Evolutionary conservation across 1,284 basidiomycete genomes (phyloP), one percentile per base, ranked within the genome.

Genomic region (Cryptococcus sp.): DNA sequence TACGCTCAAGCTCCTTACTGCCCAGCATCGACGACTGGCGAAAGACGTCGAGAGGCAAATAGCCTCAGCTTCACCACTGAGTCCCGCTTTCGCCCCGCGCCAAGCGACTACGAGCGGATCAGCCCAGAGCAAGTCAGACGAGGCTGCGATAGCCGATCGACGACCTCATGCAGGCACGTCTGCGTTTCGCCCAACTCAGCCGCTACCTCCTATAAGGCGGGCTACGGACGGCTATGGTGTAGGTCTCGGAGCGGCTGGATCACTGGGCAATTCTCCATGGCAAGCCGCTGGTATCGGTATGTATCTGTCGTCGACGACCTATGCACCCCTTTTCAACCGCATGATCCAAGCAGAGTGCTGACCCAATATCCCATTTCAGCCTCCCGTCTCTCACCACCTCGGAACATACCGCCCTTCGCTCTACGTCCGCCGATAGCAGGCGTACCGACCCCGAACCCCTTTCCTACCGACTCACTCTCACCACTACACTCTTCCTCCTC

Each of bases 11-110:
- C 63, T 79, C 47, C 62, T 79, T 27, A 64, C 66, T 2, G 64
- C 64, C 1, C 78, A 79, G 62, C 72, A 78, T 58, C 64, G 68
- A n/a, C 76, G 74, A 54, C 64, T 75, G 20, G 68, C 68, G 5
- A 64, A 65, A 15, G 76, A 78, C 57, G 53, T 76, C 6, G 72
- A 76, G 45, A 55, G 78, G 22, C 62, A 72, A n/a, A 70, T 76
- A n/a, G 49, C 62, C 4, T 49, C 39, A 8, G 42, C 30, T 8
- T 35, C 30, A 8, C 30, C 30, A 35, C 13, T 13, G 8, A 35
- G 30, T 13, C 30, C 30, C 10, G 30, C 13, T 13, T 10, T 10
- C 10, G 13, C 30, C 8, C 30, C 30, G 2, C 30, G 30, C 13
- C 27, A 20, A 38, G 10, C 11, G 11, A 13, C 39, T 22, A 39